phyloP scores from a whole-genome alignment of 1,284 basidiomycete species.

The Coniferiporia weirii region DNA sequence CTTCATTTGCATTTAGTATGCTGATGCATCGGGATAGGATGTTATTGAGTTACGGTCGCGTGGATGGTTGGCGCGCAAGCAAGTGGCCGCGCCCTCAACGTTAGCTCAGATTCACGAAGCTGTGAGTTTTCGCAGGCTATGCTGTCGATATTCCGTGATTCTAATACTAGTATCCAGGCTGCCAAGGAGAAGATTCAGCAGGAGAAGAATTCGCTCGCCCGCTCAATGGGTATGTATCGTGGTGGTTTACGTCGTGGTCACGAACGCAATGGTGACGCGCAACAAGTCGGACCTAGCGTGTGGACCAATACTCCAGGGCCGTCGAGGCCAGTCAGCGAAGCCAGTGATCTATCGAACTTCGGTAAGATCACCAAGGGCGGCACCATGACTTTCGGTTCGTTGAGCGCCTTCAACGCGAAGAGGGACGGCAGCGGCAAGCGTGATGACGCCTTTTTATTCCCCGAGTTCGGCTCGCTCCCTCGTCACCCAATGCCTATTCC shows the following conservation, averaged over 20 bases:
- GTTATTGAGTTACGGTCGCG: constrained; percentile 84
- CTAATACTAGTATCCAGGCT: constrained; percentile 36
- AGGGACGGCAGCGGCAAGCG: constrained; percentile 52
- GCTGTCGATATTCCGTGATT: constrained; percentile 4
- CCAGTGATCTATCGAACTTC: constrained; percentile 83
- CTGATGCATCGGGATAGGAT: constrained; percentile 46
- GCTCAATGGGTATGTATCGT: constrained; percentile 55
- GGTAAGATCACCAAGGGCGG: constrained; percentile 73
- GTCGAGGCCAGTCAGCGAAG: constrained; percentile 66
- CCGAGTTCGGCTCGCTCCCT: constrained; percentile 86
- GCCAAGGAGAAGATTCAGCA: constrained; percentile 63
- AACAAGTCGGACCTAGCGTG: constrained; percentile 64
- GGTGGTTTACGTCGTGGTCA: constrained; percentile 87
- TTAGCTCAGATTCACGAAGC: constrained; percentile 87
- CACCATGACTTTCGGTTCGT: constrained; percentile 68
- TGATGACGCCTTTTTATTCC: constrained; percentile 61
- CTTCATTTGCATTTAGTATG: constrained; percentile 18
- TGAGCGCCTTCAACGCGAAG: constrained; percentile 71
- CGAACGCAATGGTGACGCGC: constrained; percentile 49
- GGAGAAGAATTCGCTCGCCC: constrained; percentile 58
- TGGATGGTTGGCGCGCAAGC: constrained; percentile 76
- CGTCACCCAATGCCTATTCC: constrained; percentile 57
- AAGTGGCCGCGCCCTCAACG: constrained; percentile 78
- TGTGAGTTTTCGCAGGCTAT: constrained; percentile 39
- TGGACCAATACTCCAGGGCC: constrained; percentile 75